Conservation (phyloP, 1,284 basidiomycete species). For the Trichosporon coremiiforme region DNA sequence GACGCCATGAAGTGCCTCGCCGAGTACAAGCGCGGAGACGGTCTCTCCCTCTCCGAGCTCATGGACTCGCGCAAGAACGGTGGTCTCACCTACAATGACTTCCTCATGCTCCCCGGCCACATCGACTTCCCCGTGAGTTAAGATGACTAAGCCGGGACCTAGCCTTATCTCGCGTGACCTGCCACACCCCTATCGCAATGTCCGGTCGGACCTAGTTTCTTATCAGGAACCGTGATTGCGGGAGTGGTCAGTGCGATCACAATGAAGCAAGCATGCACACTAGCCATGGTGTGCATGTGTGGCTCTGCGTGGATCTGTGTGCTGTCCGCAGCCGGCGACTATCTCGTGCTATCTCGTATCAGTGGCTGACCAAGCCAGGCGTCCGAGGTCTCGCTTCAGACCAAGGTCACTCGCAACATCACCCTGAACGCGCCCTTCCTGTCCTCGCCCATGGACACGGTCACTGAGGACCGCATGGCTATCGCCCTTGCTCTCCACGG, state of each 20-base stretch:
- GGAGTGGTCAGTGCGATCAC: background rate
- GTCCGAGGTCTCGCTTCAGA: conserved; percentile 76
- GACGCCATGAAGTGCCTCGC: conserved; percentile 72
- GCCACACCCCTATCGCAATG: conserved; percentile 5
- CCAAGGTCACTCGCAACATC: conserved; percentile 85
- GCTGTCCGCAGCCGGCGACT: background rate
- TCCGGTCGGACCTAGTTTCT: background rate
- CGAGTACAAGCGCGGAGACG: conserved; percentile 75
- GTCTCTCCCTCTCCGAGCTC: conserved; percentile 80
- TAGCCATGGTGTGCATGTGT: too few relatives aligned
- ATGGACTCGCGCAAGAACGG: conserved; percentile 88
- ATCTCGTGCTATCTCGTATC: background rate
- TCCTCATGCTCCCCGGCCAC: conserved; percentile 90
- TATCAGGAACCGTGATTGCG: background rate
- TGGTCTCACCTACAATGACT: conserved; percentile 96
- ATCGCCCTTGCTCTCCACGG: conserved; percentile 93
- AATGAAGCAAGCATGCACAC: background rate
- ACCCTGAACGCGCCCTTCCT: conserved; percentile 93
- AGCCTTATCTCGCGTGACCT: too few relatives aligned
- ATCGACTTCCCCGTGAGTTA: conserved; percentile 85
- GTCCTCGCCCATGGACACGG: conserved; percentile 99
- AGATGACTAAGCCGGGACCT: background rate
- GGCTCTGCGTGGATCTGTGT: background rate
- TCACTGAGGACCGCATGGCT: conserved; percentile 97
- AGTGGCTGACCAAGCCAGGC: conserved; percentile 38